phyloP scores from a whole-genome alignment of 805 yeast genomes.

The Saccharomycopsis javanensis region DNA sequence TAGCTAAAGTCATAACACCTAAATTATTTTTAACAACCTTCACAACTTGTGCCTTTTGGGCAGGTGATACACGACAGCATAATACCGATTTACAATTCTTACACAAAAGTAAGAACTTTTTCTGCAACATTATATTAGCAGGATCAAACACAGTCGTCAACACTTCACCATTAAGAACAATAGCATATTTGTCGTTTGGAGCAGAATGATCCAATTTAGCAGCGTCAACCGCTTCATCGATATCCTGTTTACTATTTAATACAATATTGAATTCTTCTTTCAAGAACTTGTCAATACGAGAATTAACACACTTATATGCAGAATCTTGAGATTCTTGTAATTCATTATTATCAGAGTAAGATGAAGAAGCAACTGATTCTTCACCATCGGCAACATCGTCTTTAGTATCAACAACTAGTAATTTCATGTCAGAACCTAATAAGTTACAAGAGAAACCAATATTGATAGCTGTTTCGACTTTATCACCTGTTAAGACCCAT shows the following conservation, averaged over 20 bases:
- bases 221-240: constrained; percentile 35
- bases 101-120: constrained; percentile 58
- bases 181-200: constrained; percentile 47
- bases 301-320: constrained; percentile 18
- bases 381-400: constrained; percentile 25
- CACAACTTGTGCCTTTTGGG: constrained; percentile 73
- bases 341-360: background rate
- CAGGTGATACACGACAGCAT: constrained; percentile 78
- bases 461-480: constrained; percentile 75
- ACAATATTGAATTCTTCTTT: constrained; percentile 36
- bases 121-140: constrained; percentile 28
- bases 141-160: constrained; percentile 36
- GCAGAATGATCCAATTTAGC: constrained; percentile 58
- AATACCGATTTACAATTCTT: constrained; percentile 71
- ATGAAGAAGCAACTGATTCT: constrained; percentile 18
- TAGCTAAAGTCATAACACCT: constrained; percentile 67
- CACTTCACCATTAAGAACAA: constrained; percentile 65
- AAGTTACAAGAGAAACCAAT: constrained; percentile 74
- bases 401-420: constrained; percentile 43
- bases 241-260: constrained; percentile 33
- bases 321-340: background rate
- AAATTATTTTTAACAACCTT: constrained; percentile 52
- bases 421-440: constrained; percentile 56
- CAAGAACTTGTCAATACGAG: constrained; percentile 37
- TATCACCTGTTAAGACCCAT: constrained; percentile 80